Evolutionary conservation across 768 basidiomycete species (phyloP), one percentile per base, ranked within the genome.

Genomic region (Suillus alpinus): DNA sequence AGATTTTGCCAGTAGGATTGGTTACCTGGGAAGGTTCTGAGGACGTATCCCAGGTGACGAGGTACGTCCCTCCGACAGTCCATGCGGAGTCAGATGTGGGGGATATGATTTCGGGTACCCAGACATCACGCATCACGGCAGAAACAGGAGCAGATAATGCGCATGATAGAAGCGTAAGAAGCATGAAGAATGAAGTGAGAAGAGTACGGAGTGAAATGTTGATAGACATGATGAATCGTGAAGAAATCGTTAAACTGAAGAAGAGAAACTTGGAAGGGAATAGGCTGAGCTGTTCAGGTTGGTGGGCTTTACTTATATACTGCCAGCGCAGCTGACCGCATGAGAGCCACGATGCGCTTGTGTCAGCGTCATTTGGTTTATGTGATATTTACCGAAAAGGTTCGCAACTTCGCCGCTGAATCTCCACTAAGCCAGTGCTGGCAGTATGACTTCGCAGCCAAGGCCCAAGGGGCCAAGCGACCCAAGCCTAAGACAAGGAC

Each of bases 1-100:
- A 71, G 57, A 85, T 75, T 59, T 52, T 31, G 36, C 84, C 84
- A 3, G 60, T 36, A 43, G 68, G 66, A 66, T 84, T 85, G 23
- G 83, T 84, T 63, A 85, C 80, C 59, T 83, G 68, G 4, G 61
- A 59, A 0, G 83, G 84, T 32, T 75, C 59, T 57, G 69, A 63
- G 20, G 79, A 74, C 7, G 69, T 74, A 61, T 83, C 70, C 83
- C 83, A 85, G 43, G 74, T 76, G 60, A 85, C 81, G 55, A 68
- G 73, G 59, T 76, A 77, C 5, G 60, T 69, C 18, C 67, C 31
- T 5, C 82, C 81, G 14, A 73, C 74, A 29, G 62, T 64, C 83
- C 83, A 85, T 40, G 76, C 67, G 18, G 74, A 71, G 20, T 64
- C 69, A 2, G 66, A 65, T 18, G 60, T 29, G 1, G 83, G 83